These are phyloP conservation scores for Aurifilum marmelostoma DNA, from an alignment of 2,329 filamentous ascomycete genomes.

Conservation along the genomic window DNA sequence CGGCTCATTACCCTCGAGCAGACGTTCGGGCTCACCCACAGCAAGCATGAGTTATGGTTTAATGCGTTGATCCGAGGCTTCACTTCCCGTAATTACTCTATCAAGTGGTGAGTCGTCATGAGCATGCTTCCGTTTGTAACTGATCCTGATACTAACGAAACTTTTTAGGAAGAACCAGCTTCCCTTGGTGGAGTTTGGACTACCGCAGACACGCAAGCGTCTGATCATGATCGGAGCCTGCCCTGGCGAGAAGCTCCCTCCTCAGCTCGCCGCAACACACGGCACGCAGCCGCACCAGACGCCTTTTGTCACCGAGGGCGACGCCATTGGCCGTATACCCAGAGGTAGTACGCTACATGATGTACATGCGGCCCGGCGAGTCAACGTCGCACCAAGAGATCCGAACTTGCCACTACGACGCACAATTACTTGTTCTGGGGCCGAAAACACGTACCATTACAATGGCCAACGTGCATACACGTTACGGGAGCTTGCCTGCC, in stretches of 20 bases:
- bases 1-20: constrained; percentile 79
- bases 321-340: constrained; percentile 44
- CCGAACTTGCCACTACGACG: constrained; percentile 50
- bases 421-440: constrained; percentile 67
- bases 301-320: constrained; percentile 49
- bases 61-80: constrained; percentile 65
- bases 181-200: constrained; percentile 53
- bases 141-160: background rate
- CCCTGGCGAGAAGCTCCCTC: constrained; percentile 71
- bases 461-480: constrained; percentile 66
- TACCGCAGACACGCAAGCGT: constrained; percentile 53
- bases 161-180: constrained; percentile 49
- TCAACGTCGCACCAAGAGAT: constrained; percentile 45
- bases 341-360: constrained; percentile 43
- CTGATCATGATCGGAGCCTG: constrained; percentile 62
- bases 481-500: constrained; percentile 66
- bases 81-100: constrained; percentile 66
- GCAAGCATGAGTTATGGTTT: constrained; percentile 59
- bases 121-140: background rate
- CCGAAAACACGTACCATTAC: constrained; percentile 63
- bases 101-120: constrained; percentile 58
- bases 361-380: constrained; percentile 30
- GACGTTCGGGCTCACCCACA: constrained; percentile 67
- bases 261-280: constrained; percentile 67
- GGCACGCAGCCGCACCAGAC: constrained; percentile 40